Evolutionary conservation across 495 filamentous ascomycete species (phyloP), one percentile per base, ranked within the genome.

Genomic region (Hyphodiscus hymeniophilus): DNA sequence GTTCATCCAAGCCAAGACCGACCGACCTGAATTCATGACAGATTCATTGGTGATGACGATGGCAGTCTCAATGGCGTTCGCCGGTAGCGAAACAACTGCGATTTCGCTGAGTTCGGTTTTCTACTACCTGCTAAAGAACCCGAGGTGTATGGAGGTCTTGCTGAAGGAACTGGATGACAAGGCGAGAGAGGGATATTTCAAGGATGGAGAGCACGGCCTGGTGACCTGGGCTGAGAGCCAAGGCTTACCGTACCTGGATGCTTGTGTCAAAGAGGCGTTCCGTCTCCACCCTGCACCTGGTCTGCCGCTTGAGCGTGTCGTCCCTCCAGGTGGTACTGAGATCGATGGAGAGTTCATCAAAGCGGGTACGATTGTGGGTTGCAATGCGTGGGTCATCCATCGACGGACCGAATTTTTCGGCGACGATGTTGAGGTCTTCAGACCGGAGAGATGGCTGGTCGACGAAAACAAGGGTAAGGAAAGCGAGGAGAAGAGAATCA

Each of bases 11-110:
- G 74, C 72, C 0, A 73, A 75, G 41, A 65, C 73, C 35, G 70
- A 71, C 33, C 63, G 80, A 24, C 80, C 82, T 0, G 72, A 82
- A 3, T 82, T 85, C 62, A 85, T 88, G 76, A 76, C 66, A 30
- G 73, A 82, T 54, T 70, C 61, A 2, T 67, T 77, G 7, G 77
- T 89, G 6, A 75, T 81, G 38, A 76, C 80, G 17, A 80, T 82
- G 68, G 78, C 77, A 41, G 71, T 77, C 1, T 73, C 68, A 38
- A 85, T 83, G 75, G 77, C 81, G 3, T 79, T 84, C 34, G 76
- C 75, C 20, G 76, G 81, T 5, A 72, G 71, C 39, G 77, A 82
- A 57, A 80, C 80, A 6, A 77, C 80, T 0, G 83, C 80, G 13
- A 83, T 83, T 45, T 75, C 70, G 16, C 66, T 86, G 1, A 64